A percentile compares a stretch with the other conserved stretches of the same genome.
These are phyloP conservation scores for Alternaria sp. DNA, from an alignment of 2,329 filamentous ascomycete genomes.

Conservation along the genomic window DNA sequence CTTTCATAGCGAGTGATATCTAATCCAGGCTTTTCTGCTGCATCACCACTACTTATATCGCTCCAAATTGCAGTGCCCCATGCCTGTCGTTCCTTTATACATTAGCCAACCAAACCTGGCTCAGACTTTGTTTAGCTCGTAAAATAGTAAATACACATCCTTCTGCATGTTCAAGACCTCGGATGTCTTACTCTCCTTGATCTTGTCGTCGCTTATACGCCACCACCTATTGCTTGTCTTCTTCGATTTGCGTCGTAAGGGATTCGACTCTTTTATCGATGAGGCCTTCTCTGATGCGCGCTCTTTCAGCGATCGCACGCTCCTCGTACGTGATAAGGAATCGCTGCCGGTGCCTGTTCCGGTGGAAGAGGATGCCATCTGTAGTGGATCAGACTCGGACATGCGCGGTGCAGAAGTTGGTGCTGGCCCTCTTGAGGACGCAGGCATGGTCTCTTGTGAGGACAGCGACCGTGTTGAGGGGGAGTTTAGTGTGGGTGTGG, in stretches of 20 bases:
- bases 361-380: slow-evolving; percentile 21
- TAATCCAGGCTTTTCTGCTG: neutral
- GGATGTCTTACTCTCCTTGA: slow-evolving; percentile 90
- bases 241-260: slow-evolving; percentile 61
- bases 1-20: neutral
- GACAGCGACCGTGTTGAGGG: slow-evolving; percentile 43
- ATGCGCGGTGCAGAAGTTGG: slow-evolving; percentile 41
- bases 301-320: slow-evolving; percentile 40
- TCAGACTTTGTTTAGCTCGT: slow-evolving; percentile 72
- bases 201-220: slow-evolving; percentile 96
- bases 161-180: slow-evolving; percentile 93
- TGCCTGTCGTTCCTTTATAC: neutral
- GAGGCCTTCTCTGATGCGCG: slow-evolving; percentile 39
- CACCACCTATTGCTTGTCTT: slow-evolving; percentile 83
- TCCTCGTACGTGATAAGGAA: slow-evolving; percentile 32
- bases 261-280: slow-evolving; percentile 53
- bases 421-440: slow-evolving; percentile 27
- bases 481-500: slow-evolving; percentile 34
- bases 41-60: neutral
- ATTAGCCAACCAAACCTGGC: neutral
- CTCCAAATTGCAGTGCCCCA: neutral
- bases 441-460: slow-evolving; percentile 39
- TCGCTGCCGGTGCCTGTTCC: slow-evolving; percentile 16
- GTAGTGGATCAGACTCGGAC: slow-evolving; percentile 30
- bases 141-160: slow-evolving; percentile 96